A percentile compares a stretch with the other conserved stretches of the same genome.
Evolutionary conservation across 306 rosid species (phyloP).

Genomic region (Purshia tridentata): DNA sequence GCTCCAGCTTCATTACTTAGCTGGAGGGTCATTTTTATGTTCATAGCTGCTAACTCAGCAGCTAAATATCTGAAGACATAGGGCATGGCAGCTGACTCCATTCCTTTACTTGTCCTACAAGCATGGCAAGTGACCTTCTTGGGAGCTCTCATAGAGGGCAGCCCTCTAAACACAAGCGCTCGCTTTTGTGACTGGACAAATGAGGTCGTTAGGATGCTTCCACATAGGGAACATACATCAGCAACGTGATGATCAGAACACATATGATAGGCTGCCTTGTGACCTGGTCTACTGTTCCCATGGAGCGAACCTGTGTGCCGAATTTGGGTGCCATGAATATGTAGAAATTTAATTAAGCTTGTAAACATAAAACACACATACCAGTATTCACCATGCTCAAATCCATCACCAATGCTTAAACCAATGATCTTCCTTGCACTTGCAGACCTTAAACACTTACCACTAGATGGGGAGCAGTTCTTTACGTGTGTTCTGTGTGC

Average conservation of each 20-base stretch:
- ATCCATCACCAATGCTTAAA: too few species aligned
- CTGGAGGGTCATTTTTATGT: constrained; percentile 78
- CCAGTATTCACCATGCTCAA: too few species aligned
- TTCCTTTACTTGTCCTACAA: constrained; percentile 79
- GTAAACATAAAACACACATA: neutral
- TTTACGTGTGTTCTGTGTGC: too few species aligned
- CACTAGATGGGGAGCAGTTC: too few species aligned
- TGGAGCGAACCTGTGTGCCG: constrained; percentile 75
- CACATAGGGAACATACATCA: constrained; percentile 83
- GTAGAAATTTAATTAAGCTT: neutral
- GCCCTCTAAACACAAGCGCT: constrained; percentile 43
- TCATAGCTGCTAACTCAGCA: constrained; percentile 95
- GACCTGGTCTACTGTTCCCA: constrained; percentile 74
- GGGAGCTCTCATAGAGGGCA: constrained; percentile 60
- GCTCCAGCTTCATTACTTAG: constrained; percentile 38
- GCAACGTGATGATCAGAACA: constrained; percentile 94
- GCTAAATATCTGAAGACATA: constrained; percentile 84
- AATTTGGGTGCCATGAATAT: neutral
- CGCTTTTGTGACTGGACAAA: constrained; percentile 50
- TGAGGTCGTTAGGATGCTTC: constrained; percentile 71
- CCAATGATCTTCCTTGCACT: too few species aligned
- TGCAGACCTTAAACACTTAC: too few species aligned
- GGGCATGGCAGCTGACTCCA: constrained; percentile 96
- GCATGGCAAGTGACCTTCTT: constrained; percentile 65
- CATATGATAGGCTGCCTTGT: constrained; percentile 84